A percentile compares a stretch with the other conserved stretches of the same genome.
Conservation (phyloP, 768 basidiomycete species). For the Tubosaeta brunneosetosa region DNA sequence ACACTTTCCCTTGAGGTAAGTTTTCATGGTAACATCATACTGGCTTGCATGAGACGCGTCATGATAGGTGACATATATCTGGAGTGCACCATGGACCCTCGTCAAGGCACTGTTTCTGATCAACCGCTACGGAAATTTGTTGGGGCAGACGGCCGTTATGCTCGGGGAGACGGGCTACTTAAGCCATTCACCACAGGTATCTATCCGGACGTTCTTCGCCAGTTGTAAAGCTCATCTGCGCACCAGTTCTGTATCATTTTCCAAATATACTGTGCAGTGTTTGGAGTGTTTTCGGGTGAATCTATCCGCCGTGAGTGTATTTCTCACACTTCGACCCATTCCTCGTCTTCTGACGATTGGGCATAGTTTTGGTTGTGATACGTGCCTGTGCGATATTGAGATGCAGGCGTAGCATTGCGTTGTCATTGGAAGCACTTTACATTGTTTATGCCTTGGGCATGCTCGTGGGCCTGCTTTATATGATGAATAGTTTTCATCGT, state of each 20-base stretch:
- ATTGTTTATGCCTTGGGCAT: conserved; percentile 1
- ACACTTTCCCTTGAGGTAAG: conserved; percentile 25
- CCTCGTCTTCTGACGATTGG: background rate
- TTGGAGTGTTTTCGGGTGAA: conserved; percentile 5
- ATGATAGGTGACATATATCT: conserved; percentile 15
- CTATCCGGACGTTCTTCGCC: background rate
- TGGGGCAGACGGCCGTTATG: conserved; percentile 19
- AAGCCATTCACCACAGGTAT: conserved; percentile 9
- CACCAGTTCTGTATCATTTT: conserved; percentile 6
- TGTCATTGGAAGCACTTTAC: conserved; percentile 3
- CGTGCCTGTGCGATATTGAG: conserved; percentile 25
- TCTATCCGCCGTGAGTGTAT: conserved; percentile 11
- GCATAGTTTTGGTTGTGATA: conserved; percentile 22
- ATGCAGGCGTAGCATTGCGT: conserved; percentile 1
- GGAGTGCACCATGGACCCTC: conserved; percentile 15
- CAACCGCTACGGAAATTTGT: conserved; percentile 14
- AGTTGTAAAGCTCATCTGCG: background rate
- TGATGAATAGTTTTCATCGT: background rate
- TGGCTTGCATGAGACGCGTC: background rate
- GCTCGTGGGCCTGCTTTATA: background rate
- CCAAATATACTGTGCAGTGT: background rate
- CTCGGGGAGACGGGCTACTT: conserved; percentile 22
- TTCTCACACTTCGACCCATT: background rate
- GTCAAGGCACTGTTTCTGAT: conserved; percentile 12
- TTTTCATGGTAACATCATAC: background rate